Percentiles rank a stretch among this genome's conserved stretches.
Conservation (phyloP, 192 early-diverging fungal species). For the Lobosporangium transversale region DNA sequence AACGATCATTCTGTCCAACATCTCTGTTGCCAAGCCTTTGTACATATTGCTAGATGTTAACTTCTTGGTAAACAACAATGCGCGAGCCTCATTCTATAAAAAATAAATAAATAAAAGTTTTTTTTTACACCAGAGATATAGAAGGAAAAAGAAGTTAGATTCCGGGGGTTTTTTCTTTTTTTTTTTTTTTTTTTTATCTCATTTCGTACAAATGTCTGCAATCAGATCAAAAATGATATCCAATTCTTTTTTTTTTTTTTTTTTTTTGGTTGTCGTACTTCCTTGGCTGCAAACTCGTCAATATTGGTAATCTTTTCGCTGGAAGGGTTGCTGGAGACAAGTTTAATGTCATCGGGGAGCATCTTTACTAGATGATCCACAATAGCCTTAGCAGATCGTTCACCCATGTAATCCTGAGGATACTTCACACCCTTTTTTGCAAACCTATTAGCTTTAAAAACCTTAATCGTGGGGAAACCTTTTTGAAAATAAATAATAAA, state of each 20-base stretch:
- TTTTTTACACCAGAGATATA: background rate
- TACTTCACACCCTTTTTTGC: slow-evolving; percentile 37
- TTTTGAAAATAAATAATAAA: background rate
- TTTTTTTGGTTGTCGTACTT: no score
- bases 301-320: slow-evolving; percentile 61
- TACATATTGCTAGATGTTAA: slow-evolving; percentile 80
- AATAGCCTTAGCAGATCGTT: slow-evolving; percentile 76
- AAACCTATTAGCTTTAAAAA: slow-evolving; percentile 65
- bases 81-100: slow-evolving; percentile 66
- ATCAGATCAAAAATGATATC: no score
- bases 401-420: slow-evolving; percentile 75
- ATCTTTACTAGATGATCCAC: slow-evolving; percentile 74
- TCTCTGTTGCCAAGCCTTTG: slow-evolving; percentile 86
- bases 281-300: slow-evolving; percentile 65
- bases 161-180: no score
- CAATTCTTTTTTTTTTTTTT: no score
- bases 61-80: slow-evolving; percentile 84
- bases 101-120: background rate
- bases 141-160: no score
- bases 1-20: slow-evolving; percentile 72
- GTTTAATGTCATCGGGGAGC: slow-evolving; percentile 68
- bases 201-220: no score
- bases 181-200: no score
- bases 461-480: slow-evolving; percentile 90
- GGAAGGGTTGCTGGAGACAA: slow-evolving; percentile 61